These are phyloP conservation scores for Claviceps paspali DNA, from an alignment of 2,329 filamentous ascomycete genomes.

Conservation along the genomic window DNA sequence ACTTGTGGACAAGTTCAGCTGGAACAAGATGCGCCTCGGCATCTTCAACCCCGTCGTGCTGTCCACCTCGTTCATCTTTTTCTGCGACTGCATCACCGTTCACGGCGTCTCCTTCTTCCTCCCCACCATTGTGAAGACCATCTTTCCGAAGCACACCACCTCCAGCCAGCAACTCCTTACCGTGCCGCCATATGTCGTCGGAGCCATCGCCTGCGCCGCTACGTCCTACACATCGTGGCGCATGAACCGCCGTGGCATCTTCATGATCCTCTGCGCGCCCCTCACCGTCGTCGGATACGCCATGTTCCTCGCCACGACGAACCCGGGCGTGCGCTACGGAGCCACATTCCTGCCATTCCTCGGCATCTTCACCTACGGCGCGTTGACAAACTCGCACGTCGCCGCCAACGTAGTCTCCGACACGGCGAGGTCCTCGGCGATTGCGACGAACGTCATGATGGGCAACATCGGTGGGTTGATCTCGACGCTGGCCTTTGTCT, in stretches of 20 bases:
- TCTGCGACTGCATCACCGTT: constrained; percentile 55
- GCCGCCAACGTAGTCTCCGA: constrained; percentile 56
- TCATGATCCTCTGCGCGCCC: constrained; percentile 42
- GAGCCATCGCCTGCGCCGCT: constrained; percentile 45
- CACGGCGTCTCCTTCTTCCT: constrained; percentile 58
- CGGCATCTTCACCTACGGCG: constrained; percentile 46
- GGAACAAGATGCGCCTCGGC: constrained; percentile 41
- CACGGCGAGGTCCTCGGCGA: constrained; percentile 46
- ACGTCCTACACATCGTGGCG: constrained; percentile 44
- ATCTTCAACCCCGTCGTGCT: constrained; percentile 44
- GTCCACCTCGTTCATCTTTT: constrained; percentile 39
- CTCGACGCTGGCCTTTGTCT: constrained; percentile 49
- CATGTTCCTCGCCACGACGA: constrained; percentile 45
- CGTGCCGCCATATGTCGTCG: constrained; percentile 54
- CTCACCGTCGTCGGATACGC: constrained; percentile 52
- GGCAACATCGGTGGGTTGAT: constrained; percentile 38
- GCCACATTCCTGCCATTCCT: constrained; percentile 52
- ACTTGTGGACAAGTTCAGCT: constrained; percentile 42
- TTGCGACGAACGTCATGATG: constrained; percentile 41
- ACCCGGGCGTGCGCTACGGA: constrained; percentile 42
- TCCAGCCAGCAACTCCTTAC: constrained; percentile 53
- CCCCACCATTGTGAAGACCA: constrained; percentile 54
- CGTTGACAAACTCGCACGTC: constrained; percentile 49
- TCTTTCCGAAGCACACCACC: constrained; percentile 43
- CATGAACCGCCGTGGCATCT: constrained; percentile 41